Conservation (phyloP, 2,329 filamentous ascomycete species). For the Botrytis porri region DNA sequence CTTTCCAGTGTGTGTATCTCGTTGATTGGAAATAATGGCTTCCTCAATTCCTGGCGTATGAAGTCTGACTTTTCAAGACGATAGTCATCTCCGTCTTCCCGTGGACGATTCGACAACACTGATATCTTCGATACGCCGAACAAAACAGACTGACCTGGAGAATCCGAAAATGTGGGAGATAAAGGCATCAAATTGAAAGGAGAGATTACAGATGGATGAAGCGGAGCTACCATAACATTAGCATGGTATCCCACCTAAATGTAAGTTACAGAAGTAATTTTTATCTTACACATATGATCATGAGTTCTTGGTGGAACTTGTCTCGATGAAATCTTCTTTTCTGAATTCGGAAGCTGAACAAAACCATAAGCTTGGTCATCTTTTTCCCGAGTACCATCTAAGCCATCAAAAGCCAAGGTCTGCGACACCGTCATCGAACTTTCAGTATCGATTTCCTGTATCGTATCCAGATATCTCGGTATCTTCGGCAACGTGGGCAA, state of each 20-base stretch:
- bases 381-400: neutral
- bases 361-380: neutral
- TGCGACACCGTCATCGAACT: neutral
- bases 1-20: slow-evolving; percentile 6
- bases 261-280: neutral
- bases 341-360: neutral
- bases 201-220: neutral
- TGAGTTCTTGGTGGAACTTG: neutral
- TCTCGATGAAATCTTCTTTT: neutral
- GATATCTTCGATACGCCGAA: slow-evolving; percentile 3
- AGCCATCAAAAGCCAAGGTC: neutral
- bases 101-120: neutral
- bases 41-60: slow-evolving; percentile 11
- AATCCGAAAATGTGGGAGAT: neutral
- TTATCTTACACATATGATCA: neutral
- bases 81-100: slow-evolving; percentile 1
- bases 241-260: neutral
- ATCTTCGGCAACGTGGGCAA: neutral
- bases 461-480: neutral
- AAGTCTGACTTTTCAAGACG: slow-evolving; percentile 15
- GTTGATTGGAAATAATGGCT: neutral
- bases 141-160: neutral
- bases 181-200: neutral
- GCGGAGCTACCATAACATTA: slow-evolving; percentile 1
- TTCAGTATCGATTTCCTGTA: neutral